phyloP scores from a whole-genome alignment of 495 filamentous ascomycete species.

The Staphylotrichum tortipilum region DNA sequence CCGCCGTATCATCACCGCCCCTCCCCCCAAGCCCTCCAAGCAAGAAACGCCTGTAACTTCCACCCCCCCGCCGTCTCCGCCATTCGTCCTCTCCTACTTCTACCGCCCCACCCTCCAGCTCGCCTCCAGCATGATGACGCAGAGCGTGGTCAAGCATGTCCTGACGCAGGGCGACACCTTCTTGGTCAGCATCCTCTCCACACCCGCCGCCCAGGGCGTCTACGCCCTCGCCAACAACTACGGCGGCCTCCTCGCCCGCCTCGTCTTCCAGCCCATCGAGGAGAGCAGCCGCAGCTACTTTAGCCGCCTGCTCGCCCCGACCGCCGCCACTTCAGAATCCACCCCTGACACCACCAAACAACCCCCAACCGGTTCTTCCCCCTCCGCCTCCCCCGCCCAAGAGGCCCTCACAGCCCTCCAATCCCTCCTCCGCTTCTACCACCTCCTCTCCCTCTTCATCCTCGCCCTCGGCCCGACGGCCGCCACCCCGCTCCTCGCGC shows the following conservation, averaged over 20 bases:
- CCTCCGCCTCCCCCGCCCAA: slow-evolving; percentile 18
- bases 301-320: slow-evolving; percentile 50
- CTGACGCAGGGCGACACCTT: slow-evolving; percentile 91
- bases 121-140: slow-evolving; percentile 70
- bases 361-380: slow-evolving; percentile 5
- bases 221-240: slow-evolving; percentile 94
- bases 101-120: slow-evolving; percentile 57
- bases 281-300: slow-evolving; percentile 85
- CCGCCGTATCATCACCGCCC: slow-evolving; percentile 5
- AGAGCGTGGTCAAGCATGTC: slow-evolving; percentile 80
- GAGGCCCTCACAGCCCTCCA: slow-evolving; percentile 42
- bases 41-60: no score
- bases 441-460: slow-evolving; percentile 58
- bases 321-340: background rate
- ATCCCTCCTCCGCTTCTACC: slow-evolving; percentile 52
- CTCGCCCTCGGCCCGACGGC: slow-evolving; percentile 61
- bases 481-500: slow-evolving; percentile 57
- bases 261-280: slow-evolving; percentile 91
- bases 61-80: no score
- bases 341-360: background rate
- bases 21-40: background rate
- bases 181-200: slow-evolving; percentile 67
- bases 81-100: slow-evolving; percentile 55
- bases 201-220: slow-evolving; percentile 74
- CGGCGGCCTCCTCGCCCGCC: slow-evolving; percentile 78